A percentile compares a stretch with the other conserved stretches of the same genome.
Conservation (phyloP, 306 rosid genomes). For the Rubus idaeus region DNA sequence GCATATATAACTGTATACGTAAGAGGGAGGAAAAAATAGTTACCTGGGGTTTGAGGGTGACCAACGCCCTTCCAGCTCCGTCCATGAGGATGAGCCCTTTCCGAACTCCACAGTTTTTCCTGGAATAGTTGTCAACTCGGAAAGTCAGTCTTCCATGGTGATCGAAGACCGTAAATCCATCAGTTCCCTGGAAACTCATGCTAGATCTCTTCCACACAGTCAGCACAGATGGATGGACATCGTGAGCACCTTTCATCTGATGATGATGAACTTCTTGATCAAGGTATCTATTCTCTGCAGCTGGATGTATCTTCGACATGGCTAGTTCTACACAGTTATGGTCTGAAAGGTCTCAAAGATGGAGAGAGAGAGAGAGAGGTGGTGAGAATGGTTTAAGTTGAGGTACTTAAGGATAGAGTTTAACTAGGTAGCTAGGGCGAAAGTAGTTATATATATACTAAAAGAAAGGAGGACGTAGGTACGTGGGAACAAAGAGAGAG, state of each 20-base stretch:
- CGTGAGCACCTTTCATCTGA: background rate
- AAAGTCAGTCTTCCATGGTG: constrained; percentile 35
- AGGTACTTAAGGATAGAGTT: background rate
- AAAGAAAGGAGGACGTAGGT: constrained; percentile 4
- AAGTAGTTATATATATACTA: background rate
- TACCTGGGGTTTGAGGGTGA: constrained; percentile 51
- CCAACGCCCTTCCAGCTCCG: constrained; percentile 46
- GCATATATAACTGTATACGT: background rate
- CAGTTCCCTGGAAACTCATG: constrained; percentile 55
- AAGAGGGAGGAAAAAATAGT: background rate
- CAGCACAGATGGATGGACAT: constrained; percentile 28
- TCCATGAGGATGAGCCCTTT: constrained; percentile 51
- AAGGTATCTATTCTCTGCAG: background rate
- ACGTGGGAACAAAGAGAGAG: constrained; percentile 11
- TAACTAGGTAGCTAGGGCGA: background rate
- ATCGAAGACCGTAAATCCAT: constrained; percentile 48
- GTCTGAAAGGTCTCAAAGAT: background rate
- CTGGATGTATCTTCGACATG: constrained; percentile 39
- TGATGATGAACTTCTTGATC: background rate
- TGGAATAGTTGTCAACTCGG: constrained; percentile 48
- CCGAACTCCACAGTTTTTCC: constrained; percentile 28
- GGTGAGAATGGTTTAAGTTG: background rate
- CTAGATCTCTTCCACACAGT: constrained; percentile 56
- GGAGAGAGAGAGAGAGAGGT: background rate
- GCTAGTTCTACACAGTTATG: background rate